A percentile compares a stretch with the other conserved stretches of the same genome.
These are phyloP conservation scores for Monosporascus sp. DNA, from an alignment of 2,329 filamentous ascomycete genomes.

Conservation along the genomic window DNA sequence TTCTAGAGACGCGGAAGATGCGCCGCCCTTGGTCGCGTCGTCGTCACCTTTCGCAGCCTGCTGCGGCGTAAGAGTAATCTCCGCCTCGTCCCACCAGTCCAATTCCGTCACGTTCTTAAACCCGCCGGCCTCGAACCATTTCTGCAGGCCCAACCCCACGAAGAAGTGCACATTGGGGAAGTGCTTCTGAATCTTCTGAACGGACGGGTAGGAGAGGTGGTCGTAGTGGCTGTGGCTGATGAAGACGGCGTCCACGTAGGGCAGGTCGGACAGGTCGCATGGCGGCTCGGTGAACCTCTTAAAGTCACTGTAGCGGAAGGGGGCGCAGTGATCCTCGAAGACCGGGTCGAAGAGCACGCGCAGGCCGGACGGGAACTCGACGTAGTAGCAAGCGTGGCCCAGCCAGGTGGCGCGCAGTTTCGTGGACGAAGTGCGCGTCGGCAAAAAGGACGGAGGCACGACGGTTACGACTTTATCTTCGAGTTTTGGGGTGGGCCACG, in stretches of 20 bases:
- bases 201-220: constrained; percentile 73
- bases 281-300: constrained; percentile 74
- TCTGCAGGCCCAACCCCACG: constrained; percentile 74
- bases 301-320: constrained; percentile 63
- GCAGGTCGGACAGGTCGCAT: constrained; percentile 72
- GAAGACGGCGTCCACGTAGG: constrained; percentile 67
- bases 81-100: constrained; percentile 89
- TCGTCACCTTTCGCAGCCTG: constrained; percentile 16
- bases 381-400: constrained; percentile 88
- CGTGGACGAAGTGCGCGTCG: constrained; percentile 47
- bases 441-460: constrained; percentile 60
- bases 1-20: constrained; percentile 23
- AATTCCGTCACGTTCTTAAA: constrained; percentile 77
- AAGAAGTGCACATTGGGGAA: constrained; percentile 84
- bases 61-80: constrained; percentile 53
- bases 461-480: constrained; percentile 55
- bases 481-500: constrained; percentile 56
- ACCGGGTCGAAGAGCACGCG: constrained; percentile 92
- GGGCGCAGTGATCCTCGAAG: constrained; percentile 81
- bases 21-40: constrained; percentile 19
- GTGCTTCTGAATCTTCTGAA: constrained; percentile 62
- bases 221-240: constrained; percentile 94
- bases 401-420: constrained; percentile 86
- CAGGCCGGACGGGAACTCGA: constrained; percentile 82
- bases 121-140: constrained; percentile 70